Conservation (phyloP, 78 protist species). For the Dictyostelium capitatum region DNA sequence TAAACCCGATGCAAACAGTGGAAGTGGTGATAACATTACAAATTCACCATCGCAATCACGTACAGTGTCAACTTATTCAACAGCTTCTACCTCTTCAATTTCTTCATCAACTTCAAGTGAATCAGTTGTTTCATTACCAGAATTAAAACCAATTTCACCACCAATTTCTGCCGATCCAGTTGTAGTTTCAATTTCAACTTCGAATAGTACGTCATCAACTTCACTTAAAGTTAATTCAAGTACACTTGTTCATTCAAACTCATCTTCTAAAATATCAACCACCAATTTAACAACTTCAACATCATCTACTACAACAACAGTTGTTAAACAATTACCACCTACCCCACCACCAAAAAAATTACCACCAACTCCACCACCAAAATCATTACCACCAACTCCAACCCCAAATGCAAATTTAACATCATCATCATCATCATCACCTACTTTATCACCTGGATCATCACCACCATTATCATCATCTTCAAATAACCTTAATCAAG, state of each 20-base stretch:
- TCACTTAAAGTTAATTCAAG: neutral
- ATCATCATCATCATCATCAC: neutral
- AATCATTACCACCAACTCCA: slow-evolving; percentile 30
- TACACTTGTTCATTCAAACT: neutral
- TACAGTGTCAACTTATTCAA: neutral
- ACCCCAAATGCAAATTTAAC: neutral
- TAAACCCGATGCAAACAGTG: neutral
- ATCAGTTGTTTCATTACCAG: neutral
- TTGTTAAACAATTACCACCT: no score
- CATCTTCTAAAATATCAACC: neutral
- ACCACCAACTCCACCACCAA: neutral
- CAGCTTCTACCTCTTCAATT: neutral
- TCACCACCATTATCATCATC: neutral
- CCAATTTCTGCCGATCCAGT: neutral
- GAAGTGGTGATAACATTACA: neutral
- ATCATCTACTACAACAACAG: neutral
- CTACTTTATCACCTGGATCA: neutral
- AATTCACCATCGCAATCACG: neutral
- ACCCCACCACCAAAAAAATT: neutral
- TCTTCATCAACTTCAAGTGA: neutral
- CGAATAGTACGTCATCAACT: neutral
- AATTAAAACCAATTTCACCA: neutral
- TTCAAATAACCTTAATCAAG: neutral
- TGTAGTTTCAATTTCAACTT: neutral
- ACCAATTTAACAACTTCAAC: neutral